A percentile compares a stretch with the other conserved stretches of the same genome.
Conservation (phyloP, 129 eudicot species). For the Saposhnikovia divaricata region DNA sequence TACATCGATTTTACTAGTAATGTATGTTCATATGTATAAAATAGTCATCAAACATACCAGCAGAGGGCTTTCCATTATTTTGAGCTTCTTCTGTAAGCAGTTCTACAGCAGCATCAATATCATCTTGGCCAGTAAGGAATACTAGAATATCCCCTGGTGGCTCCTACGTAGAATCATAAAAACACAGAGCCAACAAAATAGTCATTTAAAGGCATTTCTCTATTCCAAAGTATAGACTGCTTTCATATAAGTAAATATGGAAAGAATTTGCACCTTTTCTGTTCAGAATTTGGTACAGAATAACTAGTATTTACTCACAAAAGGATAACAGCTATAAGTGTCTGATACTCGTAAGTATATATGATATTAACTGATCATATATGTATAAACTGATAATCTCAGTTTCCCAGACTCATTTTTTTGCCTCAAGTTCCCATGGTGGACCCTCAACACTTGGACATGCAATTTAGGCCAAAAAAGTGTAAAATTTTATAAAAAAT, state of each 20-base stretch:
- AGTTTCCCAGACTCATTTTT: neutral
- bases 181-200: neutral
- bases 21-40: neutral
- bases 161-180: slow-evolving; percentile 36
- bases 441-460: neutral
- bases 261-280: neutral
- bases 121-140: slow-evolving; percentile 97
- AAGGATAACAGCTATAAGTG: neutral
- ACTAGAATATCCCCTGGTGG: slow-evolving; percentile 92
- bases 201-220: neutral
- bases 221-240: neutral
- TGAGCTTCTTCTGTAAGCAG: slow-evolving; percentile 78
- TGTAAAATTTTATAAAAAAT: neutral
- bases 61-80: slow-evolving; percentile 32
- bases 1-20: neutral
- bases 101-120: slow-evolving; percentile 85
- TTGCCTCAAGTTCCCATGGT: neutral
- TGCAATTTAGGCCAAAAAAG: neutral
- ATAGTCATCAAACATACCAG: slow-evolving; percentile 31
- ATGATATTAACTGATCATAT: neutral
- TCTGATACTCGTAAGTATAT: neutral
- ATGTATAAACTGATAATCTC: neutral
- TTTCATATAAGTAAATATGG: neutral
- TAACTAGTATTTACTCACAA: neutral
- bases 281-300: neutral